Evolutionary conservation across 805 yeast genomes (phyloP), one percentile per base, ranked within the genome.

Genomic region (Candida maesae): DNA sequence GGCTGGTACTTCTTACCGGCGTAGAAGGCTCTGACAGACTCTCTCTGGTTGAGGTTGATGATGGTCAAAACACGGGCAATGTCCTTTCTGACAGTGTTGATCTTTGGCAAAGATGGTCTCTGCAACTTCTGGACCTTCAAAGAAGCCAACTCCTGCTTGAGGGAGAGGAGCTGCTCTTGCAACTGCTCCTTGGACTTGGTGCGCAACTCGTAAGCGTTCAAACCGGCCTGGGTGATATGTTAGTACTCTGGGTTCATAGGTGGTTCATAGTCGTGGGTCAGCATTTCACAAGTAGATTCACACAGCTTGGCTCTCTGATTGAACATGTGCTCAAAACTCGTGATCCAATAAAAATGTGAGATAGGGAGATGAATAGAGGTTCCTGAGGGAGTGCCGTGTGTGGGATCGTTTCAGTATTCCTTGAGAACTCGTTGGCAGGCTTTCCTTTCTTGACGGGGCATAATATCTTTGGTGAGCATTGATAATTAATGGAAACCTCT

Each of bases 31-130:
- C 87, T 87, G 69, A 88, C 96, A 62, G 83, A 81, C 59, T 84
- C 89, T 78, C 99, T 89, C 77, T 89, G 96, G 79, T 84, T 87
- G 65, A 83, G 81, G 90, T 86, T 90, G 78, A 91, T 88, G 76
- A 91, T 77, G 59, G 99, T 93, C 74, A 93, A 84, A 64, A 90
- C 95, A 71, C 90, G 89, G 66, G 99, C 99, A 72, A 93, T 91
- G 79, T 88, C 81, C 82, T 91, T 93, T 83, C 97, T 88, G 67
- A 89, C 96, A 59, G 91, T 84, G 80, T 84, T 83, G 76, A 93
- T 90, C 78, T 84, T 87, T 81, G 96, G 95, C 66, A 89, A 78
- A 66, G 95, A 83, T 67, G 95, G 89, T 68, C 81, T 84, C 65
- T 88, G 81, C 71, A 87, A 78, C 71, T 89, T 86, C 80, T 91